These are phyloP conservation scores for Coniella lustricola DNA, from an alignment of 2,329 filamentous ascomycete species.

Conservation along the genomic window DNA sequence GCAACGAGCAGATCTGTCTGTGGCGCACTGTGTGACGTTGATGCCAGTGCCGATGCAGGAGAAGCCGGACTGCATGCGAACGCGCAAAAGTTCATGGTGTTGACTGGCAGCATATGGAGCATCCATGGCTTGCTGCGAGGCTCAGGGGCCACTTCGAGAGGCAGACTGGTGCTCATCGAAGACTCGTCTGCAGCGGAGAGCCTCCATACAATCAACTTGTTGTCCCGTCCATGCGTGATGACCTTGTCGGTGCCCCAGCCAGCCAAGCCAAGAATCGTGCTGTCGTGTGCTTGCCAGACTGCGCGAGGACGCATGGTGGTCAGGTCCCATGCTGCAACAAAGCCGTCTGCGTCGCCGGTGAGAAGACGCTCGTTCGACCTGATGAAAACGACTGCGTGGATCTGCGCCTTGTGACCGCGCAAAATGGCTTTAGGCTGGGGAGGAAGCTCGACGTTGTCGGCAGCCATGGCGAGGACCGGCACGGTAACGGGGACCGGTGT, in stretches of 20 bases:
- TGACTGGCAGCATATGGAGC: constrained; percentile 76
- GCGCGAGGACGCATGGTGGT: constrained; percentile 71
- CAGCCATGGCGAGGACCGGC: constrained; percentile 20
- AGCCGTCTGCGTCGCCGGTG: constrained; percentile 86
- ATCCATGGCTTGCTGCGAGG: constrained; percentile 68
- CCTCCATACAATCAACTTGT: constrained; percentile 80
- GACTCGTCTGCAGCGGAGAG: constrained; percentile 54
- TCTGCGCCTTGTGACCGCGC: constrained; percentile 74
- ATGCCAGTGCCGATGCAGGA: constrained; percentile 18
- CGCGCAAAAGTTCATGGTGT: constrained; percentile 91
- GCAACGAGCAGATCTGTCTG: constrained; percentile 56
- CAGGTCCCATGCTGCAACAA: constrained; percentile 79
- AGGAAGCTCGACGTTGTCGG: constrained; percentile 18
- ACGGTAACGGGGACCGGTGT: background rate
- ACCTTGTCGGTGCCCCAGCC: constrained; percentile 67
- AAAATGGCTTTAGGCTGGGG: constrained; percentile 58
- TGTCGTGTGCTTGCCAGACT: constrained; percentile 81
- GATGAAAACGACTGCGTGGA: constrained; percentile 71
- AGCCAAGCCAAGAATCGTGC: constrained; percentile 66
- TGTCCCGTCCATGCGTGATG: constrained; percentile 90
- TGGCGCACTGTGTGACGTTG: constrained; percentile 9
- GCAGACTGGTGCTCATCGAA: constrained; percentile 59
- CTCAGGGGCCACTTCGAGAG: constrained; percentile 53
- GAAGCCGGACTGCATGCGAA: constrained; percentile 56
- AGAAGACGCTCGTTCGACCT: constrained; percentile 67